Base-by-base conservation (phyloP, 768 basidiomycete genomes). In the Phaffia australis region DNA sequence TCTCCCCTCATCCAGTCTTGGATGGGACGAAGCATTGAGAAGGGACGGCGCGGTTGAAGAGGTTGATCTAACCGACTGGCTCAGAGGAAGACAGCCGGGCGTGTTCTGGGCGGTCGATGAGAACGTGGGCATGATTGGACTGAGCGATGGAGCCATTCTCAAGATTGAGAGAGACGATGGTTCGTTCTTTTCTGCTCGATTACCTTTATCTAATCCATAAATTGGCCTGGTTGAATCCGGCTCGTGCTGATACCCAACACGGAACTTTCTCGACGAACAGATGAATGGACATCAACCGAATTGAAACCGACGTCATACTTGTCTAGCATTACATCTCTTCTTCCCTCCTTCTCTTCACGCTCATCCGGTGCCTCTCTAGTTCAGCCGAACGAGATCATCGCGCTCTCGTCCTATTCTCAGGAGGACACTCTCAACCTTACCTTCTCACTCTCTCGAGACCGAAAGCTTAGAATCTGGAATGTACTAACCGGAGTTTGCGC, bases 401-500 rank as follows among this genome's bases (percentile, higher is more conserved):
- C 87, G 54, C 79, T 89, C 50, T 82, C 87, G 7, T 84, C 84
- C 54, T 81, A 85, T 74, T 83, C 86, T 51, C 86, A 84, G 77
- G 87, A 87, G 21, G 86, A 85, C 18, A 87, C 87, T 73, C 80
- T 87, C 65, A 82, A 80, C 47, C 81, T 87, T 71, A 78, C 86
- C 25, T 94, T 89, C 83, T 86, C 90, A 1, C 81, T 98, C 51
- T 91, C 92, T 11, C 81, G 90, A 63, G 90, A 95, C 78, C 82
- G 87, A 63, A 86, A 85, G 46, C 79, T 98, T 51, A 82, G 90
- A 49, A 79, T 88, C 52, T 97, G 92, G 92, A 86, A 87, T 70
- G 63, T 75, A 27, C 60, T 69, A 15, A 59, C 69, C 2, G 71
- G 71, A 21, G 32, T 49, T 0, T 71, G 71, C 47, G 65, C 71